Evolutionary conservation across 2,329 filamentous ascomycete genomes (phyloP), one percentile per base, ranked within the genome.

Genomic region (Myriangium duriaei): DNA sequence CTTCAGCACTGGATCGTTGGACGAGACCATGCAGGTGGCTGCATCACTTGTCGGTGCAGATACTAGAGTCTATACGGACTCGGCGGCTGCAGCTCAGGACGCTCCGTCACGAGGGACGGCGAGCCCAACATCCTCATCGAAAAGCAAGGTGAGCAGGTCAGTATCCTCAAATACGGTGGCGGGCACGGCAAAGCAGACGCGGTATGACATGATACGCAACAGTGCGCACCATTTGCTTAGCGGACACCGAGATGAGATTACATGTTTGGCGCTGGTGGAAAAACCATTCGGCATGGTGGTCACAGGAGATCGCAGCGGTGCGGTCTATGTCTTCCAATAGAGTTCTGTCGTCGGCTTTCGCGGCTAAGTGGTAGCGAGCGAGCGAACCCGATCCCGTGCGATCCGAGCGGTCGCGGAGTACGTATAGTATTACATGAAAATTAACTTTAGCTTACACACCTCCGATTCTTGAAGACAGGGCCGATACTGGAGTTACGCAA

Each of bases 251-350:
- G 91, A 98, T 60, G 77, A 77, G 3, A 78, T 98, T 42, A 72
- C 82, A 52, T 88, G 96, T 61, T 77, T 95, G 48, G 81, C 81
- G n/a, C 63, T 96, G 52, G 59, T 98, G 48, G 85, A 95, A 63
- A 69, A 74, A 46, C 91, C 91, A 15, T 95, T 93, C 58, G 81
- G 81, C 4, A 95, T 96, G 84, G 81, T 87, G 21, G 69, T 96
- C 34, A 92, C 82, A 47, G 87, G 81, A 38, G 91, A 98, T 65
- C 70, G 88, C 49, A 82, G 79, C 28, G 91, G 91, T 1, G 79
- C 88, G 56, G 76, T 96, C 32, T 93, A 91, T 67, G 78, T 95
- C 37, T 93, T 76, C 56, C 72, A 74, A 54, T 78, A 55, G 34
- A 12, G 4, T 15, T 11, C 18, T 21, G 11, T 5, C 7, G 4